Evolutionary conservation across 2,329 filamentous ascomycete species (phyloP), one percentile per base, ranked within the genome.

Genomic region (Penicillium sp.): DNA sequence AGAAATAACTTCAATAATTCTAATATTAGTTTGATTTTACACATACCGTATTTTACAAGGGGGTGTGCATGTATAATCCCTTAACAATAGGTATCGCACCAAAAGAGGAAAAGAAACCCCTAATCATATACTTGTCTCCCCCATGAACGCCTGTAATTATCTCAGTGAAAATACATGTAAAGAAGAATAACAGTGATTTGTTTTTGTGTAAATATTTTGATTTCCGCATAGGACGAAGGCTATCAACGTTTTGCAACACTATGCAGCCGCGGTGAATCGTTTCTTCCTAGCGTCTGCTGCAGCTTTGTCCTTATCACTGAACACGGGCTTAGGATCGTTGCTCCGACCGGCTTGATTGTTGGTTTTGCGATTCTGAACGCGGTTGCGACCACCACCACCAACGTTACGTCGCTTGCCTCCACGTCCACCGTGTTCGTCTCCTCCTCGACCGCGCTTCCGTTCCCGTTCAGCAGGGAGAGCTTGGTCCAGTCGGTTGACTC

Each of bases 231-330:
- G 35, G n/a, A 20, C n/a, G 16, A 43, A 43, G 40, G 40, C 20
- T 40, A 6, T 18, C n/a, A n/a, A 18, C 35, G 3, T 18, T 18
- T 18, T 23, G 20, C 45, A 18, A 6, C 21, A 9, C 43, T 59
- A 72, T 26, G 66, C 66, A 23, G 67, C 65, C 38, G 70, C 60
- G 45, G 68, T 69, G 62, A 80, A 80, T 52, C 75, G 71, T 68
- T 76, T 75, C 69, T 77, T 79, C 63, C 77, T 71, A 55, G 74
- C 76, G 59, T 80, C 77, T 62, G 77, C 66, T 5, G 75, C 76
- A 52, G 63, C 55, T 51, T 61, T 61, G 63, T 79, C 77, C 61
- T 75, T 72, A 38, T 78, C 75, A 56, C 68, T 75, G 59, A 64
- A 67, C 26, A 59, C 64, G 11, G 57, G 52, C 33, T 59, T 61